Evolutionary conservation across 768 basidiomycete species (phyloP).

Genomic region (Boletus rex-veris): DNA sequence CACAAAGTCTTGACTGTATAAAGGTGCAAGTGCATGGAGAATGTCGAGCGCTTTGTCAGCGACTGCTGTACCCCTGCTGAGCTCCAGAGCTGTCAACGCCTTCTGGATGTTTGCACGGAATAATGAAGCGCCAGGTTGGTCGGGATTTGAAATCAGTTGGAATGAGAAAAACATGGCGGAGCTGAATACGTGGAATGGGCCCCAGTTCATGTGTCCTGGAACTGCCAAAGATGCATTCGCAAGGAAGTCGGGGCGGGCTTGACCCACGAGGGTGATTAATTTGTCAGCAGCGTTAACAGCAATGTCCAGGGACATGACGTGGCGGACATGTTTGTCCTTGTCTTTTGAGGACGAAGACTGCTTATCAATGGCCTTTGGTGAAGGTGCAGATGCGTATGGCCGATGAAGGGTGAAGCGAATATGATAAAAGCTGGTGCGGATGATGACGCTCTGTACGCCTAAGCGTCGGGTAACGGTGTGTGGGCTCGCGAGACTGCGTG

Average conservation of each 20-base stretch:
- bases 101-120: constrained; percentile 76
- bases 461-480: constrained; percentile 57
- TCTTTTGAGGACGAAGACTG: constrained; percentile 30
- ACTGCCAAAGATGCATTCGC: constrained; percentile 65
- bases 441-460: constrained; percentile 79
- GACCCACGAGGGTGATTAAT: constrained; percentile 72
- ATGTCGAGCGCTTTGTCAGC: constrained; percentile 76
- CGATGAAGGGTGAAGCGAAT: constrained; percentile 83
- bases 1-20: constrained; percentile 67
- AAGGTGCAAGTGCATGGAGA: constrained; percentile 63
- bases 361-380: constrained; percentile 25
- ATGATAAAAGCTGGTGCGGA: constrained; percentile 74
- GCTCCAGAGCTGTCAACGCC: constrained; percentile 61
- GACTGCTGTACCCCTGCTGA: constrained; percentile 59
- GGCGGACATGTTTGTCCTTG: constrained; percentile 36
- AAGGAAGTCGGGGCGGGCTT: constrained; percentile 73
- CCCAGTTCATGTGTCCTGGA: constrained; percentile 82
- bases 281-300: constrained; percentile 76
- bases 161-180: constrained; percentile 93
- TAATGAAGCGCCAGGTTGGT: constrained; percentile 71
- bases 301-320: constrained; percentile 62
- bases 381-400: constrained; percentile 52
- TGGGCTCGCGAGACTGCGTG: constrained; percentile 65
- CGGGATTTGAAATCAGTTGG: constrained; percentile 76
- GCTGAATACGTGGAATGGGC: constrained; percentile 79